Conservation (phyloP, 2,329 filamentous ascomycete species). For the Ilyonectria robusta region DNA sequence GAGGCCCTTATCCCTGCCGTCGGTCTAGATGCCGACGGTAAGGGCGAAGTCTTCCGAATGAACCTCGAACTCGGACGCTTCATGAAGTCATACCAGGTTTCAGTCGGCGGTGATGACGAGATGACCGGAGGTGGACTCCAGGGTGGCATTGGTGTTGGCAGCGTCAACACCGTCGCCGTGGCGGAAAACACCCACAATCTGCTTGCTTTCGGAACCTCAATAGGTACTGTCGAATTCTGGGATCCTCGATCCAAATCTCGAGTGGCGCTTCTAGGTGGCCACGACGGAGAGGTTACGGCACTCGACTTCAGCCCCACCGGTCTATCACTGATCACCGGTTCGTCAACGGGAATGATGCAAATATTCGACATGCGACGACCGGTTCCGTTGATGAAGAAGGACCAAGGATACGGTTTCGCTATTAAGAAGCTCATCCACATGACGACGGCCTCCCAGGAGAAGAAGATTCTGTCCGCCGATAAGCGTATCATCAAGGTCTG, state of each 20-base stretch:
- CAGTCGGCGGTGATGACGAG: constrained; percentile 88
- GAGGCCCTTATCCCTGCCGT: constrained; percentile 91
- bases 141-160: constrained; percentile 86
- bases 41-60: constrained; percentile 92
- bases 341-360: constrained; percentile 89
- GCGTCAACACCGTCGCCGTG: constrained; percentile 88
- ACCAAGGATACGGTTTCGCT: constrained; percentile 94
- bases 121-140: constrained; percentile 82
- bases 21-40: constrained; percentile 86
- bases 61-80: constrained; percentile 94
- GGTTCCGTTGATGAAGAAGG: constrained; percentile 87
- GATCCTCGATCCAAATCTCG: constrained; percentile 87
- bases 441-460: constrained; percentile 80
- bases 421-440: constrained; percentile 86
- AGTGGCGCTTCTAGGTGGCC: constrained; percentile 80
- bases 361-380: constrained; percentile 94
- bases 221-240: constrained; percentile 98
- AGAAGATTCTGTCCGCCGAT: constrained; percentile 92
- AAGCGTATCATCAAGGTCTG: constrained; percentile 98
- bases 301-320: constrained; percentile 89
- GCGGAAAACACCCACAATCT: constrained; percentile 93
- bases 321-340: constrained; percentile 86
- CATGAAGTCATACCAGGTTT: constrained; percentile 93
- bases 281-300: constrained; percentile 84
- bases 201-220: constrained; percentile 91